Evolutionary conservation across 768 basidiomycete species (phyloP).

Genomic region (Pisolithus albus): DNA sequence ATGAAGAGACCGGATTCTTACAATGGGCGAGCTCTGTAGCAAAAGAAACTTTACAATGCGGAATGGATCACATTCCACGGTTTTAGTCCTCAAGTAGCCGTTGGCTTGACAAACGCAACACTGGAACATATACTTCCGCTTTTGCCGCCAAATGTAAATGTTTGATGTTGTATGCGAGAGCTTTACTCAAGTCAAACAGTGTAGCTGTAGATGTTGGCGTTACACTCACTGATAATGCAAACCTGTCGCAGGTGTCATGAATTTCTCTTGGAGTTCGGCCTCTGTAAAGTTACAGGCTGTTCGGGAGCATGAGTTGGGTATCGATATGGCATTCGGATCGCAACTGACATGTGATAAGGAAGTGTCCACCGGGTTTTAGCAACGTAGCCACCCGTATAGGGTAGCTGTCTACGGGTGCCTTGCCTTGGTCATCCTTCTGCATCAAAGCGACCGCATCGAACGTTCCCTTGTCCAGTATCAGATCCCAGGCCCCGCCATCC

Average conservation of each 20-base stretch:
- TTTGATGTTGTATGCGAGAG: slow-evolving; percentile 66
- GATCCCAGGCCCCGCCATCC: slow-evolving; percentile 47
- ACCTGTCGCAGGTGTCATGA: slow-evolving; percentile 40
- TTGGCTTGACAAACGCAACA: slow-evolving; percentile 58
- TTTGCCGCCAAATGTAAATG: slow-evolving; percentile 71
- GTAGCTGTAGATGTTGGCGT: not conserved
- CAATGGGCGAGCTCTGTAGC: slow-evolving; percentile 65
- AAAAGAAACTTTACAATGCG: slow-evolving; percentile 60
- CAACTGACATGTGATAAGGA: slow-evolving; percentile 73
- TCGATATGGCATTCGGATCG: not conserved
- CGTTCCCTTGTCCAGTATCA: slow-evolving; percentile 83
- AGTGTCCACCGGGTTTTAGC: slow-evolving; percentile 60
- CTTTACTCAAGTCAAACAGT: slow-evolving; percentile 31
- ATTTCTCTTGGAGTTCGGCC: slow-evolving; percentile 55
- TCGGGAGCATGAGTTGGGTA: not conserved
- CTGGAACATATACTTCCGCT: slow-evolving; percentile 65
- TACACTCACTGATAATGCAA: slow-evolving; percentile 57
- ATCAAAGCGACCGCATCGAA: slow-evolving; percentile 79
- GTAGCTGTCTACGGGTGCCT: slow-evolving; percentile 50
- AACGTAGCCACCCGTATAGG: slow-evolving; percentile 48
- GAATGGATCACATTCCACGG: slow-evolving; percentile 47
- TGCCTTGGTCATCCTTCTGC: slow-evolving; percentile 48
- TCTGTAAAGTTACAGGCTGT: slow-evolving; percentile 83
- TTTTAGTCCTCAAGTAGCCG: slow-evolving; percentile 10
- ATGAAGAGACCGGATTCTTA: slow-evolving; percentile 39